Conservation (phyloP, 352 stramenopile genomes). For the Aphanomyces stellatus region DNA sequence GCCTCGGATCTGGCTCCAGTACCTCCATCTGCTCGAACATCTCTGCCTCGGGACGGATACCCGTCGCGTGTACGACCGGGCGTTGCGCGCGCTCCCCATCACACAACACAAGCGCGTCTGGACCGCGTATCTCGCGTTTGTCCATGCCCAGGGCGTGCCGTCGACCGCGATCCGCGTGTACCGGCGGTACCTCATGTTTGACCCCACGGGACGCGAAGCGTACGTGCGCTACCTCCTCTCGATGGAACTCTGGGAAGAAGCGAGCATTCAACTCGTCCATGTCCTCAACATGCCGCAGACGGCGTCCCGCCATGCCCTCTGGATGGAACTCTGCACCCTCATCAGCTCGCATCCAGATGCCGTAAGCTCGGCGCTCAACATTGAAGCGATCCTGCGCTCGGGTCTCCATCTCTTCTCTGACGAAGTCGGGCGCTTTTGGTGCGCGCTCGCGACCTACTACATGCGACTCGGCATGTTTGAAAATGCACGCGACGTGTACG, state of each 20-base stretch:
- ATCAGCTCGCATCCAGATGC: constrained; percentile 91
- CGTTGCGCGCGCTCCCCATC: constrained; percentile 92
- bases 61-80: constrained; percentile 91
- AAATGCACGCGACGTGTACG: constrained; percentile 93
- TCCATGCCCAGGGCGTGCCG: constrained; percentile 63
- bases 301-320: constrained; percentile 47
- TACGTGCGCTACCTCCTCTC: constrained; percentile 73
- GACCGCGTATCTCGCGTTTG: constrained; percentile 88
- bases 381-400: constrained; percentile 93
- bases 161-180: constrained; percentile 82
- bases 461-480: constrained; percentile 96
- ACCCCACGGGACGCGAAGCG: constrained; percentile 57
- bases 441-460: constrained; percentile 96
- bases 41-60: constrained; percentile 67
- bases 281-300: constrained; percentile 22
- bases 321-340: constrained; percentile 96
- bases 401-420: constrained; percentile 91
- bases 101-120: constrained; percentile 98
- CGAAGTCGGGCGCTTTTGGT: constrained; percentile 97
- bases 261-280: constrained; percentile 26
- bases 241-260: constrained; percentile 35
- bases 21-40: constrained; percentile 65
- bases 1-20: constrained; percentile 94
- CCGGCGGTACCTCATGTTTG: constrained; percentile 77
- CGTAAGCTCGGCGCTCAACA: constrained; percentile 82